Conservation (phyloP, 768 basidiomycete species). For the Rhodosporidiobolus odoratus region DNA sequence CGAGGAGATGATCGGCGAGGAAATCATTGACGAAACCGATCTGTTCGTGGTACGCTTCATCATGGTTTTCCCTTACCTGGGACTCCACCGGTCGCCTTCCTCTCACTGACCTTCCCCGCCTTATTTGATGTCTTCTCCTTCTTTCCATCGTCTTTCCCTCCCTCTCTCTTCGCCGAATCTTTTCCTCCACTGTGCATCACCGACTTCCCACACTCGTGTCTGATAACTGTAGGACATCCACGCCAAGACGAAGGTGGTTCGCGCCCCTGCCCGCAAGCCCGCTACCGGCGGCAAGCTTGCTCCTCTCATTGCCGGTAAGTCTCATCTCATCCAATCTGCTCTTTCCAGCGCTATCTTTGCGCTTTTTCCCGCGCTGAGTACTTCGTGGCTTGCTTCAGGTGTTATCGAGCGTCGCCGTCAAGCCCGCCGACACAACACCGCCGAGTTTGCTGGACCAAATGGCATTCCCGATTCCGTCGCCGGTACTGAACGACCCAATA, state of each 20-base stretch:
- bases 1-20: conserved; percentile 85
- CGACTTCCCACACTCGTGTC: background rate
- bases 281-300: conserved; percentile 38
- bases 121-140: background rate
- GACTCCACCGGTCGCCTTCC: too few species aligned
- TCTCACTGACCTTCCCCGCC: too few species aligned
- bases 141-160: background rate
- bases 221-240: conserved; percentile 32
- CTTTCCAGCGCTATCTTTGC: too few species aligned
- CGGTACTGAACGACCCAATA: background rate
- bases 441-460: conserved; percentile 1
- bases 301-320: conserved; percentile 38
- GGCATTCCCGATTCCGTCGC: background rate
- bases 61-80: background rate
- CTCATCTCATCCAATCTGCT: too few species aligned
- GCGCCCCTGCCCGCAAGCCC: conserved; percentile 32
- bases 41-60: conserved; percentile 13
- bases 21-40: conserved; percentile 48
- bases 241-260: conserved; percentile 41
- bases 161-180: background rate
- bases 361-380: too few species aligned
- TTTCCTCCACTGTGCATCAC: background rate
- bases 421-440: conserved; percentile 22
- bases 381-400: background rate
- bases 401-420: conserved; percentile 37